Conservation (phyloP, 2,329 filamentous ascomycete species). For the Pseudogymnoascus sp. region DNA sequence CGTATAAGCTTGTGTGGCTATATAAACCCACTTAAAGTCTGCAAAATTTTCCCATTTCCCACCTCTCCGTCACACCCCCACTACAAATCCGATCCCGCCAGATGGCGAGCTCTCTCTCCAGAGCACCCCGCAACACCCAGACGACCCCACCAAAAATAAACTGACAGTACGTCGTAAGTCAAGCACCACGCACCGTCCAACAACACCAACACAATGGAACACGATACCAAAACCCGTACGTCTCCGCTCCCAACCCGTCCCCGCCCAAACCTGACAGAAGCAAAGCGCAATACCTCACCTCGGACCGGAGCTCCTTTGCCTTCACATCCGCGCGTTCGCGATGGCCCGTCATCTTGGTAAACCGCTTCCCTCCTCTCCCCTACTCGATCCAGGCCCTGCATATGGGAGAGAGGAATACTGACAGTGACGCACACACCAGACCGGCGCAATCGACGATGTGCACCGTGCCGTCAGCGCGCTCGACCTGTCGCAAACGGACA, state of each 20-base stretch:
- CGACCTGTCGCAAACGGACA: conserved; percentile 48
- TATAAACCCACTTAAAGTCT: background rate
- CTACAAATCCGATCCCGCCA: background rate
- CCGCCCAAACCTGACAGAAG: background rate
- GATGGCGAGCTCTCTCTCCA: background rate
- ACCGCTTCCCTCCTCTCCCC: background rate
- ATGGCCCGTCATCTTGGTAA: conserved; percentile 89
- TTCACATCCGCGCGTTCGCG: conserved; percentile 75
- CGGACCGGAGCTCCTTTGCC: conserved; percentile 79
- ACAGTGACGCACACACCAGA: conserved; percentile 44
- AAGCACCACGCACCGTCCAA: background rate
- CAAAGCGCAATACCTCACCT: conserved; percentile 68
- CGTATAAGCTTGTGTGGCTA: background rate
- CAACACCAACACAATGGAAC: conserved; percentile 50
- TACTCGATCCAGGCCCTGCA: background rate
- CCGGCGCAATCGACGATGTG: conserved; percentile 88
- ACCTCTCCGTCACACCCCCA: background rate
- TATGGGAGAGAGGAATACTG: conserved; percentile 15
- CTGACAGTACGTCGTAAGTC: background rate
- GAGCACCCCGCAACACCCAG: background rate
- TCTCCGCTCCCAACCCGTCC: conserved; percentile 11
- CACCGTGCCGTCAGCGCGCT: conserved; percentile 61
- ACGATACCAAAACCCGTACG: conserved; percentile 67
- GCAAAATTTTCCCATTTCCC: background rate
- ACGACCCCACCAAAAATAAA: background rate